These are phyloP conservation scores for Pterulicium gracile DNA, from an alignment of 1,284 basidiomycete species.

Conservation along the genomic window DNA sequence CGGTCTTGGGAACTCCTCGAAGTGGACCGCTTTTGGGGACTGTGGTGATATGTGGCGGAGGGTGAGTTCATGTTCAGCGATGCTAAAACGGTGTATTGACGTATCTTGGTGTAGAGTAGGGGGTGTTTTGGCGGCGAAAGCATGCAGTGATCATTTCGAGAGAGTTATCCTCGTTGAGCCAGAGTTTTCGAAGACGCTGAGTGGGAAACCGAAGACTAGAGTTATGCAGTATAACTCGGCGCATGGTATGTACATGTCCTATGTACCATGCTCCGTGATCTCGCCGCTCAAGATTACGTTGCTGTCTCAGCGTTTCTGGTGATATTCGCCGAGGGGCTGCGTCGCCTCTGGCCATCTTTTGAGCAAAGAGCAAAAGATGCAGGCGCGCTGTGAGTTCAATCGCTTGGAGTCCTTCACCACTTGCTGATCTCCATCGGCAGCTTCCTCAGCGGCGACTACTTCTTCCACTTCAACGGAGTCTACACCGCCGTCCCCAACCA, in stretches of 20 bases:
- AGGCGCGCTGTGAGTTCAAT: slow-evolving; percentile 9
- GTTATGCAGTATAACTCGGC: slow-evolving; percentile 18
- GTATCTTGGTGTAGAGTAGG: slow-evolving; percentile 14
- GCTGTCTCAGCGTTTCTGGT: slow-evolving; percentile 10
- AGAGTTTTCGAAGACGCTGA: slow-evolving; percentile 14
- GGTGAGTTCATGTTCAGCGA: slow-evolving; percentile 9
- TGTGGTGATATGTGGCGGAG: slow-evolving; percentile 19
- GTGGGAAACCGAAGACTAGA: slow-evolving; percentile 13
- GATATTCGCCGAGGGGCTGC: slow-evolving; percentile 11
- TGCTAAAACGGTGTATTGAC: not conserved
- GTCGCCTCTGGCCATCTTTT: slow-evolving; percentile 16
- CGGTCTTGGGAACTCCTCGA: not conserved
- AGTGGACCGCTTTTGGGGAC: slow-evolving; percentile 9
- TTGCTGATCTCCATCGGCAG: slow-evolving; percentile 6
- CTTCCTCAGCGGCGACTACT: slow-evolving; percentile 7
- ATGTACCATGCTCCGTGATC: slow-evolving; percentile 1
- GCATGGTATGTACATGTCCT: slow-evolving; percentile 13
- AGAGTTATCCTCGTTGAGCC: slow-evolving; percentile 22
- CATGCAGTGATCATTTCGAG: slow-evolving; percentile 22
- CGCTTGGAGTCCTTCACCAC: not conserved
- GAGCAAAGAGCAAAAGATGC: slow-evolving; percentile 13
- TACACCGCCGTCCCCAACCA: not conserved
- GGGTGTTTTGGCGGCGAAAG: slow-evolving; percentile 17
- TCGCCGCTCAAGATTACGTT: not conserved
- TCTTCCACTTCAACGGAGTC: not conserved